Conservation (phyloP, 257 asterid species). For the Scutellaria minor region DNA sequence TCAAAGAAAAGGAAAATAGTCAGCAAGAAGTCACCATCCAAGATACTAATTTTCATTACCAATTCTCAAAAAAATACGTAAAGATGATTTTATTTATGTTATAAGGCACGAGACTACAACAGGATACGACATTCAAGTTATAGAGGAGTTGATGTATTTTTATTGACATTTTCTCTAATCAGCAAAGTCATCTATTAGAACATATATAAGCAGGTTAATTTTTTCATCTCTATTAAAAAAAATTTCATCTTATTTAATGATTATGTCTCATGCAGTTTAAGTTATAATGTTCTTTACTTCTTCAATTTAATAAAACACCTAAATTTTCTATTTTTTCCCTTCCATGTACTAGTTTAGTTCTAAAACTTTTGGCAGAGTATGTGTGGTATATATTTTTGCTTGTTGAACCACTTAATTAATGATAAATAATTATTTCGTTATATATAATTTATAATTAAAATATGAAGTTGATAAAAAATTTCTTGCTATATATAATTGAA, state of each 20-base stretch:
- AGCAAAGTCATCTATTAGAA: constrained; percentile 92
- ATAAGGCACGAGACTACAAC: constrained; percentile 89
- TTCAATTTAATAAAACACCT: too few species aligned
- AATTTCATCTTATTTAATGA: not conserved
- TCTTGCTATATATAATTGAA: too few species aligned
- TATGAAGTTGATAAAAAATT: too few species aligned
- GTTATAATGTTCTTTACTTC: too few species aligned
- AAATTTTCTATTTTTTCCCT: too few species aligned
- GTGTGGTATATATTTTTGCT: too few species aligned
- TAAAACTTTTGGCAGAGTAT: too few species aligned
- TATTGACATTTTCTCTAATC: constrained; percentile 74
- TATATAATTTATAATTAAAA: too few species aligned
- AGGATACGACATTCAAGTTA: constrained; percentile 84
- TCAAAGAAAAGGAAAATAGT: constrained; percentile 53
- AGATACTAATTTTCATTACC: constrained; percentile 40
- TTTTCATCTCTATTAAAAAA: not conserved
- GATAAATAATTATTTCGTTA: too few species aligned
- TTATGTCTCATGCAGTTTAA: not conserved
- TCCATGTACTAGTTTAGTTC: too few species aligned
- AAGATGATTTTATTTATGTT: not conserved
- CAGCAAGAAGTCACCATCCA: constrained; percentile 48
- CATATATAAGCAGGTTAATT: constrained; percentile 67
- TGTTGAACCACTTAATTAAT: too few species aligned
- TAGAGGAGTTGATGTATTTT: constrained; percentile 87
- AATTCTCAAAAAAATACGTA: not conserved